A percentile compares a stretch with the other conserved stretches of the same genome.
These are phyloP conservation scores for Digitaria exilis DNA, from an alignment of 202 grass and related monocot species.

Conservation along the genomic window DNA sequence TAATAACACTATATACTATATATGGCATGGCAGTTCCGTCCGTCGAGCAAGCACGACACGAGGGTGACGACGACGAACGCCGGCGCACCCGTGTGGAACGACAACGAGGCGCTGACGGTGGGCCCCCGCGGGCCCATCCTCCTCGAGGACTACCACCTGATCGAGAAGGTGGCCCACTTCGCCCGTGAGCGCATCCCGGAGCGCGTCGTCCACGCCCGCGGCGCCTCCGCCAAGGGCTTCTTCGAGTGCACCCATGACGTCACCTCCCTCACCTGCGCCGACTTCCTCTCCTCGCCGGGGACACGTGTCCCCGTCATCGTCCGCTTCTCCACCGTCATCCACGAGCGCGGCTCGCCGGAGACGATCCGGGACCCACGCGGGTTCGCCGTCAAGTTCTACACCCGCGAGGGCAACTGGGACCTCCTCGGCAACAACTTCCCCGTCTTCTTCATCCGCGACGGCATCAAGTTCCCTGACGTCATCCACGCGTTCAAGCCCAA, in stretches of 20 bases:
- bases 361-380: slow-evolving; percentile 95
- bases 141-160: slow-evolving; percentile 86
- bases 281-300: slow-evolving; percentile 76
- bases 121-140: slow-evolving; percentile 61
- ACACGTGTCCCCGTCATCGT: slow-evolving; percentile 67
- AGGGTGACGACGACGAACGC: slow-evolving; percentile 69
- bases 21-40: slow-evolving; percentile 46
- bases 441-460: slow-evolving; percentile 97
- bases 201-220: slow-evolving; percentile 85
- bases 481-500: slow-evolving; percentile 98
- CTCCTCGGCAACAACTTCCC: slow-evolving; percentile 96
- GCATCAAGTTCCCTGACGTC: slow-evolving; percentile 95
- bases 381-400: slow-evolving; percentile 99
- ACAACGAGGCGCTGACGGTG: slow-evolving; percentile 75
- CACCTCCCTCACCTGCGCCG: slow-evolving; percentile 66
- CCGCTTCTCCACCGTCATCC: slow-evolving; percentile 95
- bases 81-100: slow-evolving; percentile 66
- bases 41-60: slow-evolving; percentile 63
- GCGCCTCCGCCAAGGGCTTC: slow-evolving; percentile 92
- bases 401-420: slow-evolving; percentile 93
- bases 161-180: slow-evolving; percentile 89
- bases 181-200: slow-evolving; percentile 91
- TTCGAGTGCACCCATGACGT: slow-evolving; percentile 97
- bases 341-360: slow-evolving; percentile 87
- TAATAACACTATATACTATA: no score